phyloP scores from a whole-genome alignment of 1,284 basidiomycete genomes.

The Heterobasidion parviporum region DNA sequence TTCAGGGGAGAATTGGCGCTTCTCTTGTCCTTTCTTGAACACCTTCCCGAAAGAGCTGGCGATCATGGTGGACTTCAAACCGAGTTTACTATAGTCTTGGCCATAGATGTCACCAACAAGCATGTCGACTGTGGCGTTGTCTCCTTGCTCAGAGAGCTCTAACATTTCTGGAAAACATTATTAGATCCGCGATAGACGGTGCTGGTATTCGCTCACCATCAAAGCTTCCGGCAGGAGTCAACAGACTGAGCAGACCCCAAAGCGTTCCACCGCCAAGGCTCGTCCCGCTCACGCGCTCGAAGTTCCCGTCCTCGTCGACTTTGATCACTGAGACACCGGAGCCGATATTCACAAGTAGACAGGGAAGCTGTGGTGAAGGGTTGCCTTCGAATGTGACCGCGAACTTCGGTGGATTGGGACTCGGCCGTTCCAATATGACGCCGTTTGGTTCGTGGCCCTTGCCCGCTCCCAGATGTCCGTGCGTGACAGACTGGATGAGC shows the following conservation, averaged over 20 bases:
- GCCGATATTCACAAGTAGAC: slow-evolving; percentile 96
- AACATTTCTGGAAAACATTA: slow-evolving; percentile 76
- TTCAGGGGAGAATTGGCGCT: slow-evolving; percentile 77
- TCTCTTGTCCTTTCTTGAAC: slow-evolving; percentile 82
- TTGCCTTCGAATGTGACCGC: slow-evolving; percentile 80
- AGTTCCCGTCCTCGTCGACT: slow-evolving; percentile 91
- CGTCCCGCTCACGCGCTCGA: slow-evolving; percentile 95
- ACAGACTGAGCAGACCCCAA: slow-evolving; percentile 91
- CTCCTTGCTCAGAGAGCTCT: slow-evolving; percentile 84
- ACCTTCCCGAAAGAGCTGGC: slow-evolving; percentile 99
- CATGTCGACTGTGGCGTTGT: slow-evolving; percentile 96
- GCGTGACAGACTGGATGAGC: slow-evolving; percentile 83
- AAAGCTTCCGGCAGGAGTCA: slow-evolving; percentile 94
- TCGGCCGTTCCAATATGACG: slow-evolving; percentile 72
- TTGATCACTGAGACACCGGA: slow-evolving; percentile 97
- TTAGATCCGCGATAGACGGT: neutral
- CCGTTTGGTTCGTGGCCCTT: slow-evolving; percentile 5
- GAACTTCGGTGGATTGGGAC: slow-evolving; percentile 87
- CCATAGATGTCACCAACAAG: slow-evolving; percentile 99
- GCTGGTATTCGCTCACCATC: slow-evolving; percentile 61
- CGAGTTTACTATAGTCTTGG: slow-evolving; percentile 87
- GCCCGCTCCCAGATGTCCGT: slow-evolving; percentile 31
- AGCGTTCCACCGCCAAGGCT: slow-evolving; percentile 98
- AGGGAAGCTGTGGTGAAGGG: slow-evolving; percentile 86
- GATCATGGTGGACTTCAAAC: slow-evolving; percentile 95